Evolutionary conservation across 805 yeast species (phyloP).

Genomic region (Candida loeiensis): DNA sequence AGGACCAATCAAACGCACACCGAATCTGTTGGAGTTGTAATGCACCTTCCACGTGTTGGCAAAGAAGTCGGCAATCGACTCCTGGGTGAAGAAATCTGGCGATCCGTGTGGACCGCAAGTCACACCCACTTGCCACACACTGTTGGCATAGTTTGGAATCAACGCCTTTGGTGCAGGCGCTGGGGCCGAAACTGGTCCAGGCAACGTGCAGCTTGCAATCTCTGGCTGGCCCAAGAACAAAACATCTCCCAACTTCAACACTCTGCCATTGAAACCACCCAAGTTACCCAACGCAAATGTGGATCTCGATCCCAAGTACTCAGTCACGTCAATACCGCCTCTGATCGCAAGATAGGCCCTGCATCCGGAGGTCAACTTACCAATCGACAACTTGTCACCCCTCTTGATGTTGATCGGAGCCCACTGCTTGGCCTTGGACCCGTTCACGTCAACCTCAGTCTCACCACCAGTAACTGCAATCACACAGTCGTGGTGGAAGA

Average conservation of each 20-base stretch:
- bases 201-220: slow-evolving; percentile 62
- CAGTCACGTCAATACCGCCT: slow-evolving; percentile 92
- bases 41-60: slow-evolving; percentile 86
- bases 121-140: slow-evolving; percentile 82
- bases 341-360: slow-evolving; percentile 86
- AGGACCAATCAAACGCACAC: slow-evolving; percentile 91
- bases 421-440: slow-evolving; percentile 55
- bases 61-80: slow-evolving; percentile 74
- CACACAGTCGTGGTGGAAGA: slow-evolving; percentile 77
- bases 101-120: slow-evolving; percentile 98
- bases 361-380: slow-evolving; percentile 80
- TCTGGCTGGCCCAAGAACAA: slow-evolving; percentile 80
- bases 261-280: slow-evolving; percentile 95
- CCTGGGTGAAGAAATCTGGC: slow-evolving; percentile 86
- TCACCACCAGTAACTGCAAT: slow-evolving; percentile 88
- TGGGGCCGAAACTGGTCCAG: slow-evolving; percentile 70
- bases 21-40: slow-evolving; percentile 95
- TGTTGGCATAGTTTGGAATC: slow-evolving; percentile 50
- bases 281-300: slow-evolving; percentile 90
- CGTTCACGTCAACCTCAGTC: slow-evolving; percentile 65
- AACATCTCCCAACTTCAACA: slow-evolving; percentile 87
- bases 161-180: slow-evolving; percentile 49
- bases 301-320: slow-evolving; percentile 92
- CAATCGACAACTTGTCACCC: slow-evolving; percentile 78
- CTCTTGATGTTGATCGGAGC: slow-evolving; percentile 64